phyloP scores from a whole-genome alignment of 2,329 filamentous ascomycete species.

The Lachnellula willkommii region DNA sequence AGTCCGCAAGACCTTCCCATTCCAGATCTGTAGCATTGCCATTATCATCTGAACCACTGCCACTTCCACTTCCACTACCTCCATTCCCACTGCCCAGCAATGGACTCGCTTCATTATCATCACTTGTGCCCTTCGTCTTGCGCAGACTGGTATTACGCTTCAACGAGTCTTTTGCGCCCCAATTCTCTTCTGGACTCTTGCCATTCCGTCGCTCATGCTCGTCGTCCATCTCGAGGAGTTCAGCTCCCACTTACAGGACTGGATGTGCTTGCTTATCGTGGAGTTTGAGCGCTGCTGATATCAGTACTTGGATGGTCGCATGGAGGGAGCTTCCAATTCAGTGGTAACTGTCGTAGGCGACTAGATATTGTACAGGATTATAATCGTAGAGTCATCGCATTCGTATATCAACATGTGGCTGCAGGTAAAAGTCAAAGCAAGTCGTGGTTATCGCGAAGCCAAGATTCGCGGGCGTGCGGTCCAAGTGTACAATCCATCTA shows the following conservation, averaged over 20 bases:
- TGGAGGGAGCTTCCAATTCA: no score
- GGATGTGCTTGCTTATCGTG: neutral
- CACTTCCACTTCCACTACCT: conserved; percentile 4
- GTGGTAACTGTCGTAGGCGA: no score
- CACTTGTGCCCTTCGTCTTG: conserved; percentile 1
- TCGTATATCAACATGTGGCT: neutral
- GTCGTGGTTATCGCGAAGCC: no score
- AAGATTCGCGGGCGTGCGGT: no score
- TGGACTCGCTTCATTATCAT: conserved; percentile 16
- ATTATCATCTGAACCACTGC: conserved; percentile 2
- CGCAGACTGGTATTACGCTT: conserved; percentile 15
- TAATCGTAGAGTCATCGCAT: neutral
- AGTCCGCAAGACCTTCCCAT: conserved; percentile 53
- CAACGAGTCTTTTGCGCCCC: conserved; percentile 25
- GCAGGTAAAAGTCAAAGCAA: no score
- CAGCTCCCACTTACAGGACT: neutral
- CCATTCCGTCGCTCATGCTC: conserved; percentile 4
- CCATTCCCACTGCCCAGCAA: conserved; percentile 21
- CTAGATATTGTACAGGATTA: no score
- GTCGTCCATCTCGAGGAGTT: conserved; percentile 8
- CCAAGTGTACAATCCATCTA: no score
- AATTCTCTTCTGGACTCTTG: conserved; percentile 4
- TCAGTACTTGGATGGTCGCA: neutral
- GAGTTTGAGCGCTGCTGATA: neutral
- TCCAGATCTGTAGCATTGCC: conserved; percentile 15